phyloP scores from a whole-genome alignment of 2,329 filamentous ascomycete genomes.

The Arthrocladium fulminans region DNA sequence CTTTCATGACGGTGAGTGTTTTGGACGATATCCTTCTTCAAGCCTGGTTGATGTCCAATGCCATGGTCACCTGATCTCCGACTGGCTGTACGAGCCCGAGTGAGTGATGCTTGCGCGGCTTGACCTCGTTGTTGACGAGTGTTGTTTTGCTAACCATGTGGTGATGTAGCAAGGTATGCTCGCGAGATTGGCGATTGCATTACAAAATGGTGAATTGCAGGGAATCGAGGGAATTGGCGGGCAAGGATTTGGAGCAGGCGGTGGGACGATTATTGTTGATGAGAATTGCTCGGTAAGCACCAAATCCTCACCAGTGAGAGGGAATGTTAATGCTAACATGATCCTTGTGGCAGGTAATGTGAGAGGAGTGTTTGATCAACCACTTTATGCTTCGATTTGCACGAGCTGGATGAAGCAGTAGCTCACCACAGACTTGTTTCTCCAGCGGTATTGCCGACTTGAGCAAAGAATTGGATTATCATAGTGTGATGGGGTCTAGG shows the following conservation, averaged over 20 bases:
- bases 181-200: constrained; percentile 34
- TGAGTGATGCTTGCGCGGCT: background rate
- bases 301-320: background rate
- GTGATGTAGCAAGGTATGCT: constrained; percentile 38
- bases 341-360: background rate
- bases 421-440: too few relatives aligned
- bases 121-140: background rate
- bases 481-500: too few relatives aligned
- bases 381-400: background rate
- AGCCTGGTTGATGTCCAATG: constrained; percentile 19
- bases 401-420: too few relatives aligned
- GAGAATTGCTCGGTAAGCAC: constrained; percentile 38
- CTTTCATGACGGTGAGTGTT: constrained; percentile 45
- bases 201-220: constrained; percentile 31
- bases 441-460: background rate
- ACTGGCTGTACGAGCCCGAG: constrained; percentile 18
- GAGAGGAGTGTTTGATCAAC: background rate
- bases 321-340: background rate
- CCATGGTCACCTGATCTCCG: constrained; percentile 13
- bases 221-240: constrained; percentile 18
- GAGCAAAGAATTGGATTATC: too few relatives aligned
- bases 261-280: constrained; percentile 32
- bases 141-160: constrained; percentile 5
- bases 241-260: constrained; percentile 26
- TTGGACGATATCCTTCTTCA: constrained; percentile 21